Evolutionary conservation across 148 eudicot species (phyloP).

Genomic region (Chenopodium suecicum): DNA sequence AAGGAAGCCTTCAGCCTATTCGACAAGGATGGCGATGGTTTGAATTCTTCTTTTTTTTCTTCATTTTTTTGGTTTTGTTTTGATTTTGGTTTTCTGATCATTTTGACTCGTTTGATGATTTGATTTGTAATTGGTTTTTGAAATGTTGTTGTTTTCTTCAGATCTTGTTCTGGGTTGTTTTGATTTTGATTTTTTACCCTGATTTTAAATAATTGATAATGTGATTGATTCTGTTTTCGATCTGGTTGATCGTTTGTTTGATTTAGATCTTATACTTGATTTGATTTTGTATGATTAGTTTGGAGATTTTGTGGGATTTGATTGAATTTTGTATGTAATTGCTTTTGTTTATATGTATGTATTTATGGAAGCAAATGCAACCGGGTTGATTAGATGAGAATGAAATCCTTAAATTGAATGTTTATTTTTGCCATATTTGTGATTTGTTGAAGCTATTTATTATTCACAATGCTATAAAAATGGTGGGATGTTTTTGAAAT

Average conservation of each 20-base stretch:
- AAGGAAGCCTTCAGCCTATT: constrained; percentile 51
- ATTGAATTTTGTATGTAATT: constrained; percentile 1
- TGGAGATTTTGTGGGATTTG: background rate
- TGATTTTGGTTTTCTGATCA: background rate
- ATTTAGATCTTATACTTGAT: background rate
- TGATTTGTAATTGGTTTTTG: background rate
- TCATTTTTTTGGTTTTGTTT: background rate
- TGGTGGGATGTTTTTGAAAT: background rate
- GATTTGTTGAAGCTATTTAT: background rate
- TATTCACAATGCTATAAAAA: too few species aligned
- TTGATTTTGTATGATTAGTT: background rate
- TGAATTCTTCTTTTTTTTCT: background rate
- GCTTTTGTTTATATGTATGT: background rate
- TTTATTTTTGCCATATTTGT: background rate
- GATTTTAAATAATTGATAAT: background rate
- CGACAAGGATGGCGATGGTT: constrained; percentile 58
- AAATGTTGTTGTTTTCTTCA: background rate
- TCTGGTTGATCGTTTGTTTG: background rate
- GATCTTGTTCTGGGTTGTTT: constrained; percentile 12
- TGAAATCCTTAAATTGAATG: background rate
- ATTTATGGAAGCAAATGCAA: background rate
- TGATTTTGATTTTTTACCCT: background rate
- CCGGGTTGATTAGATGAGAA: background rate
- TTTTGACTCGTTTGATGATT: background rate
- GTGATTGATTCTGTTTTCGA: background rate